Base-by-base conservation (phyloP, 2,329 filamentous ascomycete species). In the Gnomoniopsis sp. region DNA sequence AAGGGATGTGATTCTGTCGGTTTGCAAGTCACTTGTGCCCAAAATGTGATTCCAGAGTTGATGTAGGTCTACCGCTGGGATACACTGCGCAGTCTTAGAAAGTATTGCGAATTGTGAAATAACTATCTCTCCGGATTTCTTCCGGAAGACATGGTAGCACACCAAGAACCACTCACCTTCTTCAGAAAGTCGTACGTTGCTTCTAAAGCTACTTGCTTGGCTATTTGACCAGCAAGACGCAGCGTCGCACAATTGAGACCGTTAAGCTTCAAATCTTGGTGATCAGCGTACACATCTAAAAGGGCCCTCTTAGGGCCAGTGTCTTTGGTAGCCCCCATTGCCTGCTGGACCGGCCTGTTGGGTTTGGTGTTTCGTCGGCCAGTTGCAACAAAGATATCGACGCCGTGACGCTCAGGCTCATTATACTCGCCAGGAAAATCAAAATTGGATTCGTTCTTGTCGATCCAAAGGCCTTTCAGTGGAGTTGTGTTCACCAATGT, bases 181-280 rank as follows among this genome's bases (percentile, higher is more conserved):
- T 60, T 50, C 15, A 58, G 23, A 14, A 60, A 60, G 0, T 6
- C 50, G 17, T 54, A 51, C 2, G 58, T 54, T 6, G 55, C 58
- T 26, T 60, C 55, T 21, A 58, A 17, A 3, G 44, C 58, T 1
- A 60, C 41, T 36, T 60, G 58, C 50, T 53, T 60, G 17, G 57
- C 58, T 4, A 41, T 34, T 15, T 17, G 50, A 6, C 55, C 55
- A 17, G 55, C 58, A 41, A 51, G 38, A 7, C 38, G 17, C 46
- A 60, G 38, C 15, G 51, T 54, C 7, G 49, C 19, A n/a, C 8
- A 41, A 17, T 60, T 55, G 7, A 60, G n/a, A 11, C 44, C 36
- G 41, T 50, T 48, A 14, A 58, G 47, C 22, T 41, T 58, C 2
- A 26, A n/a, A 3, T 48, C 36, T 12, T 46, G 55, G 6, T 60